Conservation (phyloP, 139 green algal species). For the Chlorella vulgaris region DNA sequence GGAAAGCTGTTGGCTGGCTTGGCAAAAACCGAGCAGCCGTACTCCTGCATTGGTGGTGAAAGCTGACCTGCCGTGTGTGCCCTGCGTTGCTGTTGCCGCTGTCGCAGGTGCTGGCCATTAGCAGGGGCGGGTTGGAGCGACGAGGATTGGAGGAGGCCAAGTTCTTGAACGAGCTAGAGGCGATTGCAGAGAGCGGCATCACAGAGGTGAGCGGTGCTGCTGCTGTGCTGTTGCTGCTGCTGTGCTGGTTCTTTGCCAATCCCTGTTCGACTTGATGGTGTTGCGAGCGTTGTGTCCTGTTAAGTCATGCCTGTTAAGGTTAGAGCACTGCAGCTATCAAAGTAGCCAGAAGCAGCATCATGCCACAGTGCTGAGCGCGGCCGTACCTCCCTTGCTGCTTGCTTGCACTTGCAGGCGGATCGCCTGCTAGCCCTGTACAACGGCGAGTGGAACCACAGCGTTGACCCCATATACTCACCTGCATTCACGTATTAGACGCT, state of each 20-base stretch:
- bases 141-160: slow-evolving; percentile 80
- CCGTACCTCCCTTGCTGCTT: slow-evolving; percentile 62
- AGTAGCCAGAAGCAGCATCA: too few species aligned
- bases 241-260: not conserved
- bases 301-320: too few species aligned
- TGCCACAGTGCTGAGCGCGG: not conserved
- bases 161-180: slow-evolving; percentile 83
- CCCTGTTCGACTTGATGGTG: too few species aligned
- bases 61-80: not conserved
- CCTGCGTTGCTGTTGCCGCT: not conserved
- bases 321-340: too few species aligned
- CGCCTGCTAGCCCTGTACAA: slow-evolving; percentile 76
- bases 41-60: not conserved
- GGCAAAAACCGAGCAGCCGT: too few species aligned
- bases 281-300: too few species aligned
- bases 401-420: slow-evolving; percentile 62
- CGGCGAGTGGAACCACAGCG: slow-evolving; percentile 64
- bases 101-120: slow-evolving; percentile 71
- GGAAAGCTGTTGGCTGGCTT: too few species aligned
- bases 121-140: slow-evolving; percentile 78
- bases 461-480: slow-evolving; percentile 73
- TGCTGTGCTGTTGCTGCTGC: not conserved
- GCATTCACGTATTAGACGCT: slow-evolving; percentile 51
- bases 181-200: slow-evolving; percentile 59
- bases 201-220: not conserved